Base-by-base conservation (phyloP, 441 rosid genomes). In the Cnidoscolus chayamansa region DNA sequence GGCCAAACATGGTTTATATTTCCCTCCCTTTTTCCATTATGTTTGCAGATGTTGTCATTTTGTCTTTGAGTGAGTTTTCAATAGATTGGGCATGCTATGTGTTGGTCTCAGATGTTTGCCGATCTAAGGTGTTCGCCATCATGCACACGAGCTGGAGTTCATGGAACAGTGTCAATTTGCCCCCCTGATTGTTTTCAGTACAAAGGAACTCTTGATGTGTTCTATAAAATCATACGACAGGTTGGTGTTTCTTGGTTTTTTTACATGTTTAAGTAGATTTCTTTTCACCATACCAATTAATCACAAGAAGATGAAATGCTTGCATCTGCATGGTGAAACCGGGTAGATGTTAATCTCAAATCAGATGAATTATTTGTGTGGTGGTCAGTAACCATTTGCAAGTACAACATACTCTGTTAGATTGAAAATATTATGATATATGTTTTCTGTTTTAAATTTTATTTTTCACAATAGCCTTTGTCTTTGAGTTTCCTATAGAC, bases 181-280 rank as follows among this genome's bases (percentile, higher is more conserved):
- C 98, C 99, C 40, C 99, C 99, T 10, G 99, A 95, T 84, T 95
- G 99, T 78, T 95, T 95, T 79, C 98, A 88, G 72, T 95, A 95
- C 75, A 91, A 90, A 77, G 96, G 99, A 77, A 93, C 99, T 4
- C 70, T 95, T 15, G 99, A 95, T 88, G 97, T 93, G 74, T 85
- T 93, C 81, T 77, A 81, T 86, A 95, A 95, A 84, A 88, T 95
- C 71, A 87, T 93, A 71, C 86, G 96, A 59, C 99, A 95, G 97
- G 99, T 92, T 69, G 63, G 86, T 81, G 45, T 56, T 35, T 20
- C 15, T 16, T 12, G 7, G 4, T 3, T 45, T 40, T 40, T 3
- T 40, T 5, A 40, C 45, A 40, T 69, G 49, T 56, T 48, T 0
- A 48, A 59, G 63, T 59, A 13, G 2, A 8, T 40, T 6, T 7